Conservation (phyloP, 2,329 filamentous ascomycete genomes). For the Aspergillus sp. region DNA sequence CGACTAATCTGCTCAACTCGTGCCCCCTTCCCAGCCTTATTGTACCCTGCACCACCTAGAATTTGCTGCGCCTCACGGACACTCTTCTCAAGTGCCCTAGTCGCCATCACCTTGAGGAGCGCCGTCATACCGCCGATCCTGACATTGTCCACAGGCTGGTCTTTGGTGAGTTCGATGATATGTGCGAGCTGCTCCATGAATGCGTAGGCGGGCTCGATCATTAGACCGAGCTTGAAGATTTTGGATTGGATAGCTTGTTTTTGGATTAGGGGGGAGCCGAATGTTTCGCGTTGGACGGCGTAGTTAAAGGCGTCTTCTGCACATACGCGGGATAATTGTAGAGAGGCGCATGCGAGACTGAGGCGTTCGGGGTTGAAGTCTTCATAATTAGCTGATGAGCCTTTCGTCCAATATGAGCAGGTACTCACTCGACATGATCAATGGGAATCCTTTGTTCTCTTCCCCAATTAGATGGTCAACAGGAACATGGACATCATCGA, state of each 20-base stretch:
- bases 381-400: constrained; percentile 2
- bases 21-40: constrained; percentile 44
- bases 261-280: constrained; percentile 52
- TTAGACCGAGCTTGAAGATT: constrained; percentile 52
- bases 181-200: constrained; percentile 57
- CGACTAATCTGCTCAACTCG: constrained; percentile 49
- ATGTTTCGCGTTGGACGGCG: constrained; percentile 57
- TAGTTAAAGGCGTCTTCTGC: constrained; percentile 57
- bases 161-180: constrained; percentile 42
- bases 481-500: constrained; percentile 67
- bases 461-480: constrained; percentile 61
- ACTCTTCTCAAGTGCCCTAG: constrained; percentile 47
- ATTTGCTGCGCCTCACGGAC: constrained; percentile 52
- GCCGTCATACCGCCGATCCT: constrained; percentile 49
- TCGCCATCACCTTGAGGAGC: constrained; percentile 47
- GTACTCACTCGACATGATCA: constrained; percentile 58
- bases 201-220: constrained; percentile 56
- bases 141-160: constrained; percentile 31
- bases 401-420: background rate
- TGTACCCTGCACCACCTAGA: constrained; percentile 48
- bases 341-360: constrained; percentile 57
- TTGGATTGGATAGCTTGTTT: constrained; percentile 56
- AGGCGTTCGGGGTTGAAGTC: constrained; percentile 73
- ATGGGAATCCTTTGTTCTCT: constrained; percentile 64
- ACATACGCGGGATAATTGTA: constrained; percentile 56